These are phyloP conservation scores for Ambrosia artemisiifolia DNA, from an alignment of 129 eudicot genomes.

Conservation along the genomic window DNA sequence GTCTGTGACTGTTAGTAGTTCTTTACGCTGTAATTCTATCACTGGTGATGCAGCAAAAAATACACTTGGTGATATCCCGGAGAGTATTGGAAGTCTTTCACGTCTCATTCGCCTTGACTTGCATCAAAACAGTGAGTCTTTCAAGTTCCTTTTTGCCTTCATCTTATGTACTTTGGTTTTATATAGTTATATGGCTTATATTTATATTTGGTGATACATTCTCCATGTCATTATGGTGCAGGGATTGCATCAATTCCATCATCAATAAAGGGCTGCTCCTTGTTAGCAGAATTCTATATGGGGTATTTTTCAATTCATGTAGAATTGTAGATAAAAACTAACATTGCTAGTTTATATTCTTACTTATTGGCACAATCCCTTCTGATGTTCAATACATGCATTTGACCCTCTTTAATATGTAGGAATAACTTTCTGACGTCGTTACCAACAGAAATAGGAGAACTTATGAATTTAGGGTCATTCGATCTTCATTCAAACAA, in stretches of 20 bases:
- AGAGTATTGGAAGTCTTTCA: constrained; percentile 77
- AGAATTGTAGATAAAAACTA: not conserved
- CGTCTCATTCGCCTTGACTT: constrained; percentile 88
- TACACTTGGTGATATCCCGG: constrained; percentile 58
- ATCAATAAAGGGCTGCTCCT: constrained; percentile 76
- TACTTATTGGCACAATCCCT: not conserved
- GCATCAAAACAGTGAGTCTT: constrained; percentile 83
- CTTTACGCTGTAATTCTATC: not conserved
- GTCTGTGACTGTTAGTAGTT: not conserved
- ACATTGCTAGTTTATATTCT: not conserved
- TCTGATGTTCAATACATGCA: constrained; percentile 6
- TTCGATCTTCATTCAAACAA: constrained; percentile 93
- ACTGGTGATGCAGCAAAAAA: constrained; percentile 64
- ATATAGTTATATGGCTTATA: not conserved
- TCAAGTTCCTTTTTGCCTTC: not conserved
- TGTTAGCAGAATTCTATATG: constrained; percentile 75
- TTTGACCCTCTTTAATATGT: constrained; percentile 11
- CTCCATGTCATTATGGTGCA: constrained; percentile 32
- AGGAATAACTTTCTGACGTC: constrained; percentile 76
- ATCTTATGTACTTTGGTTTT: not conserved
- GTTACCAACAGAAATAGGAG: constrained; percentile 73
- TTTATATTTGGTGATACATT: constrained; percentile 7
- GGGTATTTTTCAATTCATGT: constrained; percentile 47
- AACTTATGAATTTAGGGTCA: constrained; percentile 69
- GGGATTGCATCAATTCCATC: constrained; percentile 80